These are phyloP conservation scores for Kwoniella shandongensis DNA, from an alignment of 768 basidiomycete genomes.

Conservation along the genomic window DNA sequence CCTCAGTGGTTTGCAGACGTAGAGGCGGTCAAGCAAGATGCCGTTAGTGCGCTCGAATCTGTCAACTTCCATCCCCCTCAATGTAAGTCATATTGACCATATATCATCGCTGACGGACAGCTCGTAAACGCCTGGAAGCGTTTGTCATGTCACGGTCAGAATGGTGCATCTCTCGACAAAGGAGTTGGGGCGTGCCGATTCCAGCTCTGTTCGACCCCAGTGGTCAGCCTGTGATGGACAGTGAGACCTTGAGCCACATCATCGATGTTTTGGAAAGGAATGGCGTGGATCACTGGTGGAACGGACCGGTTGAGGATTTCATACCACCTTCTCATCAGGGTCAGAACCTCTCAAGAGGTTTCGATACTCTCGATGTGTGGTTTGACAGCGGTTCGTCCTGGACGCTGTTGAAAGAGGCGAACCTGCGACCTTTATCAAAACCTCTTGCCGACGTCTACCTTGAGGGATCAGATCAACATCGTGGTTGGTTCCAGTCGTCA, in stretches of 20 bases:
- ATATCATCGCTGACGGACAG: constrained; percentile 55
- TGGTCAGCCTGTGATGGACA: constrained; percentile 66
- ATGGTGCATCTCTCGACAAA: constrained; percentile 98
- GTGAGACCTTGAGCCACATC: constrained; percentile 70
- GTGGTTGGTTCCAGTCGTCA: constrained; percentile 98
- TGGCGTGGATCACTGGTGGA: constrained; percentile 88
- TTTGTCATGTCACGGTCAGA: constrained; percentile 86
- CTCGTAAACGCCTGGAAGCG: constrained; percentile 80
- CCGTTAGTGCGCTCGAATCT: constrained; percentile 65
- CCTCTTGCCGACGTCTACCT: constrained; percentile 77
- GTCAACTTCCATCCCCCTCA: constrained; percentile 74
- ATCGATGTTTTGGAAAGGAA: constrained; percentile 69
- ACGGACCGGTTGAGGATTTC: constrained; percentile 78
- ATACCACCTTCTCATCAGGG: constrained; percentile 63
- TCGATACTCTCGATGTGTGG: constrained; percentile 99
- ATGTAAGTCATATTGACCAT: constrained; percentile 59
- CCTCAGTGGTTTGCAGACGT: constrained; percentile 98
- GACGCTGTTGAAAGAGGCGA: constrained; percentile 64
- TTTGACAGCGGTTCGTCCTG: constrained; percentile 96
- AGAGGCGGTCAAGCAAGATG: constrained; percentile 74
- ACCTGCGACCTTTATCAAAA: constrained; percentile 19
- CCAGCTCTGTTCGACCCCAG: constrained; percentile 73
- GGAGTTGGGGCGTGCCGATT: constrained; percentile 96
- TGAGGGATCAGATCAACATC: constrained; percentile 95
- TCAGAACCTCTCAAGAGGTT: constrained; percentile 70